Evolutionary conservation across 2,329 filamentous ascomycete genomes (phyloP).

Genomic region (Clathrospora elynae): DNA sequence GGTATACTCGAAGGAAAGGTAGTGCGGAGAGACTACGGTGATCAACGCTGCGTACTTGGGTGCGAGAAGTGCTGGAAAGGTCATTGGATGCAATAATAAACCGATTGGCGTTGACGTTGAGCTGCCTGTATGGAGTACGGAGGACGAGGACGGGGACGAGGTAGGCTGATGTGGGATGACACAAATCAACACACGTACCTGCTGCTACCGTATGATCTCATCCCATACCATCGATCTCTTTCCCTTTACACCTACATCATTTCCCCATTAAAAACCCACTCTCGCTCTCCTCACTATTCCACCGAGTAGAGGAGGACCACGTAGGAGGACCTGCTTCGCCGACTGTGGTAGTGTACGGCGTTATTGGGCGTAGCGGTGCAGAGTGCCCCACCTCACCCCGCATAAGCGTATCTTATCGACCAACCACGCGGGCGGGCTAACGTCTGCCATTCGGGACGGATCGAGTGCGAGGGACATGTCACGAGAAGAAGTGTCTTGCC

Average conservation of each 20-base stretch:
- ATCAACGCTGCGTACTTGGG: conserved; percentile 80
- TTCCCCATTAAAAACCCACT: conserved; percentile 4
- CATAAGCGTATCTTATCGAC: conserved; percentile 35
- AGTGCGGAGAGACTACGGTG: conserved; percentile 72
- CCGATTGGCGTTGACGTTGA: conserved; percentile 84
- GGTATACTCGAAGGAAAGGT: conserved; percentile 18
- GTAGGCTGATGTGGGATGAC: conserved; percentile 20
- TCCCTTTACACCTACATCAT: conserved; percentile 7
- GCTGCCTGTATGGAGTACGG: conserved; percentile 62
- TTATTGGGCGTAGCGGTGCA: conserved; percentile 16
- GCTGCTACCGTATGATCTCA: conserved; percentile 34
- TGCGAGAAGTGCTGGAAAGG: conserved; percentile 60
- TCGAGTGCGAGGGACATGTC: conserved; percentile 30
- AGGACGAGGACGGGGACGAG: conserved; percentile 9
- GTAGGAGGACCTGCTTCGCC: conserved; percentile 23
- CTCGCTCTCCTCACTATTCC: conserved; percentile 1
- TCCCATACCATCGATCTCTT: conserved; percentile 13
- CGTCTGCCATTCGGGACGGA: conserved; percentile 40
- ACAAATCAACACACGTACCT: conserved; percentile 19
- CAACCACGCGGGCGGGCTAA: conserved; percentile 32
- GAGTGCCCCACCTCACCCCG: conserved; percentile 37
- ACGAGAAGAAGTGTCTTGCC: conserved; percentile 28
- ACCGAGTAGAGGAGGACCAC: conserved; percentile 33
- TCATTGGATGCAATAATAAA: conserved; percentile 75
- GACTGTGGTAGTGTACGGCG: conserved; percentile 5